Percentiles rank a stretch among this genome's conserved stretches.
Conservation (phyloP, 2,329 filamentous ascomycete species). For the Calonectria multiphialidica region DNA sequence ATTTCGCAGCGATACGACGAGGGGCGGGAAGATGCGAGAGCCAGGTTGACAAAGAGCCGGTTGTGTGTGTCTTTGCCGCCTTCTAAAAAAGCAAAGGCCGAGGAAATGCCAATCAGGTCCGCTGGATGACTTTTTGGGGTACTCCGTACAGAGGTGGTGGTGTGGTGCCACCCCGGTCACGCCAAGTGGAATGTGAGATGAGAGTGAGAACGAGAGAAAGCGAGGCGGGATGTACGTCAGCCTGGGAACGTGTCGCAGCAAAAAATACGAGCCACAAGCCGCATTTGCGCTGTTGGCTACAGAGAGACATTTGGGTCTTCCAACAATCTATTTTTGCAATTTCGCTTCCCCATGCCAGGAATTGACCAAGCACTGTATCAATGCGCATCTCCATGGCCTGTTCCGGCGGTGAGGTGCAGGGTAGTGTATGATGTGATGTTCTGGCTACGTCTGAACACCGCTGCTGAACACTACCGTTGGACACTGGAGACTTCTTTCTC, state of each 20-base stretch:
- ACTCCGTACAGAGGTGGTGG: too few species aligned
- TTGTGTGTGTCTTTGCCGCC: neutral
- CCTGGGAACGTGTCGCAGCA: neutral
- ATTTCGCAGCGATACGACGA: neutral
- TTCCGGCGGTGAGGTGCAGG: neutral
- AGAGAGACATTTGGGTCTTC: neutral
- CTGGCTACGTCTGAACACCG: neutral
- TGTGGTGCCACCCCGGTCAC: neutral
- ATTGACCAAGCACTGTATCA: neutral
- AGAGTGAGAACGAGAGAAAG: neutral
- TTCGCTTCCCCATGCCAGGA: neutral
- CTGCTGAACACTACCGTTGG: neutral
- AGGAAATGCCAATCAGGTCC: neutral
- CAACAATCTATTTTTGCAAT: neutral
- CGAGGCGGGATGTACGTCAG: neutral
- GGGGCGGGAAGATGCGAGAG: neutral
- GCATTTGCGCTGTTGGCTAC: neutral
- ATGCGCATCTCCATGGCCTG: conserved; percentile 1
- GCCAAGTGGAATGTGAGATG: conserved; percentile 1
- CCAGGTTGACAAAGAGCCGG: neutral
- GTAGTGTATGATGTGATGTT: conserved; percentile 1
- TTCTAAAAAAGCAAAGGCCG: neutral
- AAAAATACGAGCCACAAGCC: neutral
- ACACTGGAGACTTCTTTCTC: too few species aligned
- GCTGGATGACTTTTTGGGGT: neutral